phyloP scores from a whole-genome alignment of 495 filamentous ascomycete species.

The Astrocystis sublimbata region DNA sequence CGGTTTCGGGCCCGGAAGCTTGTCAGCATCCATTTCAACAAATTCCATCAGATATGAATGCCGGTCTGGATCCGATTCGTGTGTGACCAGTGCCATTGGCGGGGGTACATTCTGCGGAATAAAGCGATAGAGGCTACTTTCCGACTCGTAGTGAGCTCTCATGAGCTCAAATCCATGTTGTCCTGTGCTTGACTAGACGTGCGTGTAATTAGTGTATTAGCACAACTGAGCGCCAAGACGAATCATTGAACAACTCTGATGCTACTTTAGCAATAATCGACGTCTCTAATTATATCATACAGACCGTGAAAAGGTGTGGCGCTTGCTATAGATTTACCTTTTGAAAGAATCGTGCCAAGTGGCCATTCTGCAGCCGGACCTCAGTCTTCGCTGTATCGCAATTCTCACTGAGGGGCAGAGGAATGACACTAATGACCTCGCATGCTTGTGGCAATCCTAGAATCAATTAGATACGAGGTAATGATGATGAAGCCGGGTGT shows the following conservation, averaged over 20 bases:
- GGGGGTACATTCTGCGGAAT: slow-evolving; percentile 26
- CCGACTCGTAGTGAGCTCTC: slow-evolving; percentile 8
- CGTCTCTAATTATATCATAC: no score
- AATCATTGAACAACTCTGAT: no score
- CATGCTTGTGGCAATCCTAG: slow-evolving; percentile 22
- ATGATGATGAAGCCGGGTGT: no score
- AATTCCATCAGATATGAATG: slow-evolving; percentile 28
- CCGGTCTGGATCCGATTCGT: slow-evolving; percentile 21
- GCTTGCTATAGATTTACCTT: no score
- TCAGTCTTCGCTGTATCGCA: slow-evolving; percentile 25
- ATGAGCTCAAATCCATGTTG: background rate
- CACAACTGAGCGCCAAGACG: no score
- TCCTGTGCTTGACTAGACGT: background rate
- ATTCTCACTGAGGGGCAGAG: slow-evolving; percentile 25
- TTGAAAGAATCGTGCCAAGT: slow-evolving; percentile 22
- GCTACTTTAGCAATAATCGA: no score
- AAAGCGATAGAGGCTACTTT: slow-evolving; percentile 23
- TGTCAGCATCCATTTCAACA: slow-evolving; percentile 28
- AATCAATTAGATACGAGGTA: background rate
- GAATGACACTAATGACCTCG: slow-evolving; percentile 23
- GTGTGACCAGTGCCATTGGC: slow-evolving; percentile 20
- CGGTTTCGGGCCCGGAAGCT: slow-evolving; percentile 21
- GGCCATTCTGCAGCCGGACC: slow-evolving; percentile 24
- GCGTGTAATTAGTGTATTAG: background rate
- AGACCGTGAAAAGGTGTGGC: no score